These are phyloP conservation scores for Eimeria tenella DNA, from an alignment of 169 alveolate species.

Conservation along the genomic window DNA sequence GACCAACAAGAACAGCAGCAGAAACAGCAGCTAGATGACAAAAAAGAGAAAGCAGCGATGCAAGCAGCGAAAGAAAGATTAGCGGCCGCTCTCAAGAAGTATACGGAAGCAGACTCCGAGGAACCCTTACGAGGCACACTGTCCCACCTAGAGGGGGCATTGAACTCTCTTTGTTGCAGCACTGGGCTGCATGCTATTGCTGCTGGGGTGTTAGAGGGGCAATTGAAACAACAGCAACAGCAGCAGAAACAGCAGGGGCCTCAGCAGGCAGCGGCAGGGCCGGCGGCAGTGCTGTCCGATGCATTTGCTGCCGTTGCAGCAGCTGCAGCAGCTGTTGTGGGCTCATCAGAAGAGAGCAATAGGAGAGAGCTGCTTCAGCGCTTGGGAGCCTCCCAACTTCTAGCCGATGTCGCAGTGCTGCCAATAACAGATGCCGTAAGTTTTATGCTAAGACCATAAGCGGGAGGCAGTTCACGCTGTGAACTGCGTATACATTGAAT, in stretches of 20 bases:
- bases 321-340: slow-evolving; percentile 58
- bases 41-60: not conserved
- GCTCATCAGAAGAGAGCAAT: not conserved
- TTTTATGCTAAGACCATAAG: not conserved
- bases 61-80: not conserved
- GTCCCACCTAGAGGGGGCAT: slow-evolving; percentile 31
- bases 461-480: not conserved
- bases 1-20: slow-evolving; percentile 48
- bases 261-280: not conserved
- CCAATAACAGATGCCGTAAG: not conserved
- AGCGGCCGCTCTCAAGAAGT: not conserved
- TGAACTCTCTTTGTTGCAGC: slow-evolving; percentile 20
- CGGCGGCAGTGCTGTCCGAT: not conserved
- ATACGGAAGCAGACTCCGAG: not conserved
- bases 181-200: slow-evolving; percentile 55
- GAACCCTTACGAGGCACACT: not conserved
- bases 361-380: not conserved
- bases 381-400: not conserved
- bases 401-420: not conserved
- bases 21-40: slow-evolving; percentile 39
- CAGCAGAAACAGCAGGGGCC: slow-evolving; percentile 79
- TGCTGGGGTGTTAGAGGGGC: slow-evolving; percentile 34
- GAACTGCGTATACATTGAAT: not conserved
- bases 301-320: slow-evolving; percentile 67
- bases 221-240: slow-evolving; percentile 81